Conservation (phyloP, 2,329 filamentous ascomycete genomes). For the Clonostachys rosea region DNA sequence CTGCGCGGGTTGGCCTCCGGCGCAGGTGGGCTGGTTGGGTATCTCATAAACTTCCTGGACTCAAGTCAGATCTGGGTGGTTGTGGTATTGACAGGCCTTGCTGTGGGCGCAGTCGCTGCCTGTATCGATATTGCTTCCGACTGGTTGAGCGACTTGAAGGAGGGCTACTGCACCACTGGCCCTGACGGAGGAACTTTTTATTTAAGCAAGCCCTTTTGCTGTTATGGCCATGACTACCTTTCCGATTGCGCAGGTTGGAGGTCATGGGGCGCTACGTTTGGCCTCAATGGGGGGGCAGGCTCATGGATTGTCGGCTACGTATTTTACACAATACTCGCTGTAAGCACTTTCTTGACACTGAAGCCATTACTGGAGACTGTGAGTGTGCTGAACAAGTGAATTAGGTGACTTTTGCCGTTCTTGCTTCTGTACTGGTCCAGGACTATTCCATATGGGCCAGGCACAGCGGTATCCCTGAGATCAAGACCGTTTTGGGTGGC, state of each 20-base stretch:
- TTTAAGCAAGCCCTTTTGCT: conserved; percentile 87
- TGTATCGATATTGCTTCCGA: conserved; percentile 86
- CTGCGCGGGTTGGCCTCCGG: conserved; percentile 70
- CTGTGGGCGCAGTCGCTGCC: conserved; percentile 80
- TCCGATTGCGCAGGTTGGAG: conserved; percentile 84
- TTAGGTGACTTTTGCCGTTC: no score
- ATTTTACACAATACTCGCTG: conserved; percentile 51
- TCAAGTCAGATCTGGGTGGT: conserved; percentile 90
- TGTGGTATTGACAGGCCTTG: conserved; percentile 77
- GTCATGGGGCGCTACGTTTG: conserved; percentile 74
- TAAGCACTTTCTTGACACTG: no score
- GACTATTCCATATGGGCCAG: conserved; percentile 84
- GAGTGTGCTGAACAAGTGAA: no score
- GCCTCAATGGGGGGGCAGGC: conserved; percentile 60
- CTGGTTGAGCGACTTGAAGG: conserved; percentile 91
- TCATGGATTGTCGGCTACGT: conserved; percentile 83
- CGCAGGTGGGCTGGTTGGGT: conserved; percentile 66
- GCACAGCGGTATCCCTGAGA: conserved; percentile 95
- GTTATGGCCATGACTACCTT: conserved; percentile 81
- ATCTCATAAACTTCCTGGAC: conserved; percentile 70
- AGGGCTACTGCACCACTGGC: conserved; percentile 75
- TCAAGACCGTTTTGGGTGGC: conserved; percentile 92
- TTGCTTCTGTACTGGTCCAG: conserved; percentile 73
- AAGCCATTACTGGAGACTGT: no score
- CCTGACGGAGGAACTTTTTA: conserved; percentile 83